Evolutionary conservation across 345 rosid genomes (phyloP).

Genomic region (Camelina neglecta): DNA sequence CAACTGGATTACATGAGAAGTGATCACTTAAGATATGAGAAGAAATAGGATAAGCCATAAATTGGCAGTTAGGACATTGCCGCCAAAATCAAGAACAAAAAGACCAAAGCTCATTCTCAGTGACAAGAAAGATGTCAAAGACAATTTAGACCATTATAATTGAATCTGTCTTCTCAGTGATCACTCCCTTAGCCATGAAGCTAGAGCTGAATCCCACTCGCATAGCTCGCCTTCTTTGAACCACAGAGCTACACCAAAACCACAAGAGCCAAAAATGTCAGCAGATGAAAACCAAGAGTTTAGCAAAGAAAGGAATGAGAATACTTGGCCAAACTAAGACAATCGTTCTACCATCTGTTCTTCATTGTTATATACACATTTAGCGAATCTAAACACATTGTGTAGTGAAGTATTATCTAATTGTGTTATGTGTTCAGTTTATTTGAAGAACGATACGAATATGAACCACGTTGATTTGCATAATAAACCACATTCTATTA

Average conservation of each 20-base stretch:
- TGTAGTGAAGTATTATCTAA: too few relatives aligned
- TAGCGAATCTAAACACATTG: neutral
- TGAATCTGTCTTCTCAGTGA: conserved; percentile 7
- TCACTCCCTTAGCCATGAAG: conserved; percentile 79
- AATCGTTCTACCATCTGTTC: too few relatives aligned
- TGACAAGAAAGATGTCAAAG: conserved; percentile 11
- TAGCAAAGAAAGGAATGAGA: neutral
- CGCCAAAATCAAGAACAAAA: conserved; percentile 31
- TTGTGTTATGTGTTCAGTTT: neutral
- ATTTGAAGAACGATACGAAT: neutral
- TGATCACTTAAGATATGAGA: neutral
- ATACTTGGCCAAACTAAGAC: neutral
- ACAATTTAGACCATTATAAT: neutral
- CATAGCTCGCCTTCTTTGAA: conserved; percentile 87
- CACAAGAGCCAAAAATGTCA: conserved; percentile 14
- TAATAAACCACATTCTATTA: neutral
- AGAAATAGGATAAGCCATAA: conserved; percentile 2
- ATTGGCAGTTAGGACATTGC: neutral
- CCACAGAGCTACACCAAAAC: conserved; percentile 67
- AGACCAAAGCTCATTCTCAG: conserved; percentile 24
- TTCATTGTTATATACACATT: neutral
- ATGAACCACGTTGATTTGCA: neutral
- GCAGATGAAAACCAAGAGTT: neutral
- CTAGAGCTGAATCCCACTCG: conserved; percentile 81
- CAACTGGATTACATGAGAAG: neutral